These are phyloP conservation scores for Candida mesenterica DNA, from an alignment of 1,139 yeast species.

Conservation along the genomic window DNA sequence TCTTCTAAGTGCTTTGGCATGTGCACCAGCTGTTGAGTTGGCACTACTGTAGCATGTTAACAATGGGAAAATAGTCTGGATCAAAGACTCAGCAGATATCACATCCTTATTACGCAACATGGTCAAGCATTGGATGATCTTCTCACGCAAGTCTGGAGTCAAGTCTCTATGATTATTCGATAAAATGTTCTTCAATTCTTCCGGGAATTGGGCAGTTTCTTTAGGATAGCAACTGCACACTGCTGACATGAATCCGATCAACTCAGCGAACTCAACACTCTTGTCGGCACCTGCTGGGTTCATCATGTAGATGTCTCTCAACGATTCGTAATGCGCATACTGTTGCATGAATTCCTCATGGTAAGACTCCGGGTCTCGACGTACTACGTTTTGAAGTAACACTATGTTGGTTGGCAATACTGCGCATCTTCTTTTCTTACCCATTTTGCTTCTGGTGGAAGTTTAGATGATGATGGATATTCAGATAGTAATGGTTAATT, in stretches of 20 bases:
- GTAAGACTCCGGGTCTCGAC: conserved; percentile 91
- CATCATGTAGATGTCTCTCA: conserved; percentile 78
- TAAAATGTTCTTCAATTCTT: conserved; percentile 68
- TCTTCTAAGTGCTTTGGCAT: conserved; percentile 78
- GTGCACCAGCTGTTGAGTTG: conserved; percentile 57
- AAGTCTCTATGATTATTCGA: conserved; percentile 75
- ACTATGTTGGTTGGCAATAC: conserved; percentile 89
- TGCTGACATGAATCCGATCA: conserved; percentile 88
- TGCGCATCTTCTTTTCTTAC: conserved; percentile 85
- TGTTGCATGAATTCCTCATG: conserved; percentile 92
- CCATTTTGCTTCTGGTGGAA: conserved; percentile 57
- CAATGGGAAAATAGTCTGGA: conserved; percentile 86
- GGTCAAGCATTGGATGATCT: conserved; percentile 82
- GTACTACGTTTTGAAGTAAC: conserved; percentile 83
- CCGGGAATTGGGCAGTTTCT: conserved; percentile 82
- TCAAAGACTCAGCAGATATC: conserved; percentile 74
- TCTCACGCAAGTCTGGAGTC: conserved; percentile 84
- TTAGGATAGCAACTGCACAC: conserved; percentile 88
- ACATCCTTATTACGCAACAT: conserved; percentile 87
- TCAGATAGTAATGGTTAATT: no score
- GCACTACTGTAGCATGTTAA: conserved; percentile 49
- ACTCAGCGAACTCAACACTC: conserved; percentile 70
- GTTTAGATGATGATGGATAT: neutral
- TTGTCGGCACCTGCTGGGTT: conserved; percentile 64
- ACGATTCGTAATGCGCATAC: conserved; percentile 85